phyloP scores from a whole-genome alignment of 108 stramenopile genomes.

The Cyclotella distinguenda region DNA sequence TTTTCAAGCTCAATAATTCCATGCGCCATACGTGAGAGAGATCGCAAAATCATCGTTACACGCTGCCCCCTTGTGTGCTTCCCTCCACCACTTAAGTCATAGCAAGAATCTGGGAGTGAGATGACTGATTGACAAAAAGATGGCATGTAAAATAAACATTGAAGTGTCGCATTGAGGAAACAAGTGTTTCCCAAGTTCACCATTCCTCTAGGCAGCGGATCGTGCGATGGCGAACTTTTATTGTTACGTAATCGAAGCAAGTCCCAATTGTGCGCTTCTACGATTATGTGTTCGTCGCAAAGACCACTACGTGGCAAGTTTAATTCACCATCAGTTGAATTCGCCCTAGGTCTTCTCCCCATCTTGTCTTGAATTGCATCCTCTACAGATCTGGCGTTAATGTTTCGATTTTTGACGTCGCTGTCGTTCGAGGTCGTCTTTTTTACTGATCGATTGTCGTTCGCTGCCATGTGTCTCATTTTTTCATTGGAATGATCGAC shows the following conservation, averaged over 20 bases:
- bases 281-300: slow-evolving; percentile 72
- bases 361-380: slow-evolving; percentile 69
- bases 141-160: slow-evolving; percentile 89
- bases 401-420: neutral
- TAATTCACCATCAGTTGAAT: slow-evolving; percentile 79
- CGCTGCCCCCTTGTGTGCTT: slow-evolving; percentile 54
- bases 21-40: slow-evolving; percentile 61
- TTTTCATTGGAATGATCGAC: neutral
- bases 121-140: slow-evolving; percentile 81
- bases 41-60: slow-evolving; percentile 54
- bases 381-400: slow-evolving; percentile 64
- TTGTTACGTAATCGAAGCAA: slow-evolving; percentile 35
- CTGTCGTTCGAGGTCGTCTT: neutral
- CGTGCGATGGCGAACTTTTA: neutral
- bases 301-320: slow-evolving; percentile 79
- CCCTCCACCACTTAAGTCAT: slow-evolving; percentile 18
- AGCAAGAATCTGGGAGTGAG: slow-evolving; percentile 39
- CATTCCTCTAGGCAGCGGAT: slow-evolving; percentile 70
- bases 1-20: slow-evolving; percentile 31
- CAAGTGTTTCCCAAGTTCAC: slow-evolving; percentile 96
- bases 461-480: neutral
- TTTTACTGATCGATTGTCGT: neutral
- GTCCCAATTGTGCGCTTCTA: slow-evolving; percentile 64
- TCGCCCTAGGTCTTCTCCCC: slow-evolving; percentile 73
- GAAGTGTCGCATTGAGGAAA: slow-evolving; percentile 93